Evolutionary conservation across 2,329 filamentous ascomycete genomes (phyloP), one percentile per base, ranked within the genome.

Genomic region (Emmonsiellopsis sp.): DNA sequence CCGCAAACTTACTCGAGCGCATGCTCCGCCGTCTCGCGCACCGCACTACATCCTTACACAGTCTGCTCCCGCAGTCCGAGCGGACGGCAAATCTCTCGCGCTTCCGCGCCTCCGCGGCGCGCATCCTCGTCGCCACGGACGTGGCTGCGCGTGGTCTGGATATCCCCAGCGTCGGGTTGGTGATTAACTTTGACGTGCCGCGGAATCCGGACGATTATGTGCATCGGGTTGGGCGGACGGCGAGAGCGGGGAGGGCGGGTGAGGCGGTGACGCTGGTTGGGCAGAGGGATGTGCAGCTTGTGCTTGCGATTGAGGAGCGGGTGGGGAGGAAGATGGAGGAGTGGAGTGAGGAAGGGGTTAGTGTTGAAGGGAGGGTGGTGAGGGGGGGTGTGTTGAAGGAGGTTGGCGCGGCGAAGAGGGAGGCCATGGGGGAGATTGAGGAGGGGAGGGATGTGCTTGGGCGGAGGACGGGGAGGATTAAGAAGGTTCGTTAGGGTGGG

Each of bases 171-270:
- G 92, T 97, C 6, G 85, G 81, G 52, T 73, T 97, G 13, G 93
- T 98, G 2, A 76, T 98, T 65, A 97, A 98, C 72, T 98, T 91
- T 71, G 93, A 98, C 67, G 83, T 98, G 0, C 93, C 93, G 0
- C 84, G 92, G n/a, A 89, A 96, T 66, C 89, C 92, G 2, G 91
- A 96, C 68, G 92, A 96, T 71, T 98, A 98, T 69, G 93, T 98
- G 60, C 93, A 98, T 74, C 84, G 93, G 10, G 92, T 96, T 50
- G 93, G 93, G 68, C 86, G 93, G 72, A 98, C 93, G 10, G 93
- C 93, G 3, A 85, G 93, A 80, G 93, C 93, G 0, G 93, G 93
- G 0, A 81, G 90, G 44, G 79, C 78, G 51, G 93, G 93, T 63
- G 85, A 90, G 59, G 84, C 87, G 5, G 83, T 96, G 13, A 95